Conservation (phyloP, 805 yeast genomes). For the Ogataea ganodermae region DNA sequence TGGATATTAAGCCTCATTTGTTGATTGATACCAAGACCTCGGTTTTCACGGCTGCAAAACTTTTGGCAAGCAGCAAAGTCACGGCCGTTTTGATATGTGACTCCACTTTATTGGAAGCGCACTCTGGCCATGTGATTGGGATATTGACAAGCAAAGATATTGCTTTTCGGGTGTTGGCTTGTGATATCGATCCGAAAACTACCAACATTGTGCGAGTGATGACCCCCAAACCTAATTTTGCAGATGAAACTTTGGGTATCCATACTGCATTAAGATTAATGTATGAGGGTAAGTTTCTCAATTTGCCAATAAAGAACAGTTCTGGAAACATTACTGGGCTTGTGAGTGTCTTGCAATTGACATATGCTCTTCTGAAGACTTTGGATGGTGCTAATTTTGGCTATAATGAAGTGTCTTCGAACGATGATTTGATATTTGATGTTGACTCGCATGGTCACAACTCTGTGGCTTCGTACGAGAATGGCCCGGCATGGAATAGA, state of each 20-base stretch:
- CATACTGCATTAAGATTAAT: constrained; percentile 46
- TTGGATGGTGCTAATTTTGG: constrained; percentile 32
- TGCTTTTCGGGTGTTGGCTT: constrained; percentile 43
- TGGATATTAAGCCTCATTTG: constrained; percentile 34
- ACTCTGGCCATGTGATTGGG: constrained; percentile 42
- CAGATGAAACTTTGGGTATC: constrained; percentile 40
- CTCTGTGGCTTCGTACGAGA: constrained; percentile 20
- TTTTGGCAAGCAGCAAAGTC: constrained; percentile 40
- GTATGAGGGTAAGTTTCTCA: constrained; percentile 49
- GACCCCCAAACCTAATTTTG: constrained; percentile 50
- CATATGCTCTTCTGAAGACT: constrained; percentile 42
- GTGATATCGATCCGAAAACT: constrained; percentile 36
- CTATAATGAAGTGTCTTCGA: constrained; percentile 26
- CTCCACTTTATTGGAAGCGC: constrained; percentile 16
- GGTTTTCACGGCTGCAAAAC: constrained; percentile 41
- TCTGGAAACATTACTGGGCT: constrained; percentile 39
- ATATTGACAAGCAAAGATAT: constrained; percentile 49
- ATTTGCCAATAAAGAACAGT: constrained; percentile 42
- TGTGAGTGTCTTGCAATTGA: constrained; percentile 45
- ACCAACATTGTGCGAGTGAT: constrained; percentile 45
- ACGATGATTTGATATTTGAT: constrained; percentile 39
- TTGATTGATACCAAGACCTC: constrained; percentile 40
- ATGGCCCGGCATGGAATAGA: constrained; percentile 36
- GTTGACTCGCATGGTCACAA: constrained; percentile 15
- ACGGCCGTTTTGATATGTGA: constrained; percentile 46